These are phyloP conservation scores for Rhipidocladum racemiflorum DNA, from an alignment of 176 grass and related monocot species.

Conservation along the genomic window DNA sequence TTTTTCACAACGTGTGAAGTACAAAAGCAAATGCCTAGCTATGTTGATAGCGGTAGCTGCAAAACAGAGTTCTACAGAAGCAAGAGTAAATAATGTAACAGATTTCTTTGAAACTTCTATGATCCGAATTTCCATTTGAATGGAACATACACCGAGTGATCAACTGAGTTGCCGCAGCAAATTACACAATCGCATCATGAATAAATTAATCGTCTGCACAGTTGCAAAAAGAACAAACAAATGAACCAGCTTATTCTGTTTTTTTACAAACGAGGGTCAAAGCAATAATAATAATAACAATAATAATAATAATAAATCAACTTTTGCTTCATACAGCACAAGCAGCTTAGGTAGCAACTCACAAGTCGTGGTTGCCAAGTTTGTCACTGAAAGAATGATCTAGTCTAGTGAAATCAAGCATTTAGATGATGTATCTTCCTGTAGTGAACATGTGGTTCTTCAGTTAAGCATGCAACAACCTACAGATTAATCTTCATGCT, in stretches of 20 bases:
- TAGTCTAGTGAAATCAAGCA: slow-evolving; percentile 15
- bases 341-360: slow-evolving; percentile 9
- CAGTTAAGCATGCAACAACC: background rate
- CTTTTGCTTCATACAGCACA: background rate
- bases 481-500: slow-evolving; percentile 64
- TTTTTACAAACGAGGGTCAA: slow-evolving; percentile 29
- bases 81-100: background rate
- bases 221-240: slow-evolving; percentile 9
- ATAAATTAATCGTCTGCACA: slow-evolving; percentile 18
- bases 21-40: background rate
- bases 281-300: too few relatives aligned
- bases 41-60: background rate
- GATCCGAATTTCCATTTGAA: background rate
- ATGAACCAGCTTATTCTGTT: slow-evolving; percentile 8
- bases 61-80: background rate
- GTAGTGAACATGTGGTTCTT: slow-evolving; percentile 26
- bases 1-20: background rate
- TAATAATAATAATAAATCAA: background rate
- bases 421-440: slow-evolving; percentile 12
- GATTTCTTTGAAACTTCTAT: background rate
- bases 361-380: background rate
- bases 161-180: background rate
- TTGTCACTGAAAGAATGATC: slow-evolving; percentile 29
- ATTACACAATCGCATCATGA: slow-evolving; percentile 13
- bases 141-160: slow-evolving; percentile 7